phyloP scores from a whole-genome alignment of 2,329 filamentous ascomycete genomes.

The Salinomyces thailandicus region DNA sequence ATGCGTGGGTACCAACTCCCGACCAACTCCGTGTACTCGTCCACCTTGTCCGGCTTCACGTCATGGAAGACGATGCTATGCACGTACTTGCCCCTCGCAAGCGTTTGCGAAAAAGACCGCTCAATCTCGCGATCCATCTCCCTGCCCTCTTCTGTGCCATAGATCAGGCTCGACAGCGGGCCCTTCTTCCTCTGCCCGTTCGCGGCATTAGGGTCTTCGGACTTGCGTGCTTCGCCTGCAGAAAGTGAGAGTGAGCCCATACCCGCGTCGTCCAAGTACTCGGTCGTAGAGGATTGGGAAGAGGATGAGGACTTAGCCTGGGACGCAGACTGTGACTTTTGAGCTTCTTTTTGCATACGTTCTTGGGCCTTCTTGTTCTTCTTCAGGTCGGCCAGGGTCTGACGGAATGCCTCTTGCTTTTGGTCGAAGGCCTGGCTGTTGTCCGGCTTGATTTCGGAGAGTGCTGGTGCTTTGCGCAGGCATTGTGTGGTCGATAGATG shows the following conservation, averaged over 20 bases:
- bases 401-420: slow-evolving; percentile 78
- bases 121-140: slow-evolving; percentile 94
- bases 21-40: slow-evolving; percentile 85
- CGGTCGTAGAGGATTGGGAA: slow-evolving; percentile 29
- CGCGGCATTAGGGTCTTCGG: slow-evolving; percentile 39
- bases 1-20: slow-evolving; percentile 88
- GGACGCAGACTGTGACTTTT: slow-evolving; percentile 44
- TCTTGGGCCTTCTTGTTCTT: slow-evolving; percentile 71
- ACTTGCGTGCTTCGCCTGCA: slow-evolving; percentile 44
- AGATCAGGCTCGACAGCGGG: slow-evolving; percentile 71
- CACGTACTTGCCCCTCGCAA: slow-evolving; percentile 94
- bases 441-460: slow-evolving; percentile 72
- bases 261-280: slow-evolving; percentile 30
- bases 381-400: slow-evolving; percentile 57
- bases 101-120: slow-evolving; percentile 86
- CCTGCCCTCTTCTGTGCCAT: slow-evolving; percentile 90
- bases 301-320: slow-evolving; percentile 30
- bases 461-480: slow-evolving; percentile 47
- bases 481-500: slow-evolving; percentile 12
- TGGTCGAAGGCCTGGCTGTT: slow-evolving; percentile 65
- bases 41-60: slow-evolving; percentile 88
- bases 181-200: slow-evolving; percentile 50
- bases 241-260: slow-evolving; percentile 51
- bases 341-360: slow-evolving; percentile 52
- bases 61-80: slow-evolving; percentile 96